Percentiles rank a stretch among this genome's conserved stretches.
phyloP scores from a whole-genome alignment of 768 basidiomycete genomes.

The Obba rivulosa region DNA sequence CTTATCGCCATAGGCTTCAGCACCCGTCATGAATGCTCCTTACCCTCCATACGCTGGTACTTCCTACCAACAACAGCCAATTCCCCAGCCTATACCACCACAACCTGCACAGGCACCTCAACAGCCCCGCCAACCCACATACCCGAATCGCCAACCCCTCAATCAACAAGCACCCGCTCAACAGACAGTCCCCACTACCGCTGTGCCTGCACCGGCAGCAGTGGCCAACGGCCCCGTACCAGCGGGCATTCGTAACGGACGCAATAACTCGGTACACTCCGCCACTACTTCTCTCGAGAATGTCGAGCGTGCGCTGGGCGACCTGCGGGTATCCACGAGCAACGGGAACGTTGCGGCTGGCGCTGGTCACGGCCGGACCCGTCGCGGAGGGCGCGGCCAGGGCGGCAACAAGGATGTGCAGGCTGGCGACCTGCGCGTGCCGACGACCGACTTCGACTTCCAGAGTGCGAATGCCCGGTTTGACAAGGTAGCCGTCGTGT shows the following conservation, averaged over 20 bases:
- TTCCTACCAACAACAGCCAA: slow-evolving; percentile 17
- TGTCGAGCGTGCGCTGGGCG: slow-evolving; percentile 53
- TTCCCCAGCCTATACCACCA: slow-evolving; percentile 13
- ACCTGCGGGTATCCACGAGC: slow-evolving; percentile 38
- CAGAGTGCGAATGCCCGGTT: slow-evolving; percentile 72
- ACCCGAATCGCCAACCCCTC: slow-evolving; percentile 7
- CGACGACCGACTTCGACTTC: slow-evolving; percentile 80
- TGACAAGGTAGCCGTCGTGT: slow-evolving; percentile 58
- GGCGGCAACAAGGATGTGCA: slow-evolving; percentile 29
- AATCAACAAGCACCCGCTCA: slow-evolving; percentile 13
- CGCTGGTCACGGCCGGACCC: slow-evolving; percentile 13
- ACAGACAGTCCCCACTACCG: slow-evolving; percentile 5
- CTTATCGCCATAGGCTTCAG: slow-evolving; percentile 39
- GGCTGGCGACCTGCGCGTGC: slow-evolving; percentile 46
- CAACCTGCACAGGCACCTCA: slow-evolving; percentile 15
- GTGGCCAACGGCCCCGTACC: slow-evolving; percentile 26
- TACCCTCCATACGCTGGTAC: slow-evolving; percentile 18
- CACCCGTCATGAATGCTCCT: slow-evolving; percentile 30
- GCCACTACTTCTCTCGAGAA: slow-evolving; percentile 73
- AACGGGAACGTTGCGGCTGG: slow-evolving; percentile 6
- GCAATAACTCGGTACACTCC: slow-evolving; percentile 55
- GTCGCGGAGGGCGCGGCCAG: slow-evolving; percentile 32
- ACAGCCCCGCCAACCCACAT: slow-evolving; percentile 13
- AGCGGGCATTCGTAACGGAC: slow-evolving; percentile 10
- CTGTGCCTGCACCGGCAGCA: slow-evolving; percentile 23